A percentile compares a stretch with the other conserved stretches of the same genome.
Conservation (phyloP, 192 early-diverging fungal genomes). For the Gryganskiella cystojenkinii region DNA sequence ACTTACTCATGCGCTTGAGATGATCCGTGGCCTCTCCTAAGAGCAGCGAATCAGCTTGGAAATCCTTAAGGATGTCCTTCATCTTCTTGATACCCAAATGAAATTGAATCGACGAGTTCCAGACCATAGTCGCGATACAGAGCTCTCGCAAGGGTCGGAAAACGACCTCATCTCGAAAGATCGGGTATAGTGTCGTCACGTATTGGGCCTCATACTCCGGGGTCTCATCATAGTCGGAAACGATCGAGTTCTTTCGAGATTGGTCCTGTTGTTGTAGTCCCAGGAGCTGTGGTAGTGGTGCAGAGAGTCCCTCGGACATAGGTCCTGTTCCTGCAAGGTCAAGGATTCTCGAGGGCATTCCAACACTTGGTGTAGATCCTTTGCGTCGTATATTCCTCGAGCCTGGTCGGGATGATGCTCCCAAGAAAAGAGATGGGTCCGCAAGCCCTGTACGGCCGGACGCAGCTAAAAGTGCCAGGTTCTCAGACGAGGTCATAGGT, state of each 20-base stretch:
- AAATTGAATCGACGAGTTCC: slow-evolving; percentile 52
- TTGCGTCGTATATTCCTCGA: slow-evolving; percentile 42
- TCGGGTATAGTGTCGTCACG: slow-evolving; percentile 46
- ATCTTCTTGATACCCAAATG: slow-evolving; percentile 46
- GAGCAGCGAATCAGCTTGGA: slow-evolving; percentile 28
- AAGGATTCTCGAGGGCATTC: slow-evolving; percentile 19
- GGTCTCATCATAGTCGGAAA: slow-evolving; percentile 43
- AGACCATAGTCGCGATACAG: slow-evolving; percentile 47
- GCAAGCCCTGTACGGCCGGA: slow-evolving; percentile 21
- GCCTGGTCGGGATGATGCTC: slow-evolving; percentile 25
- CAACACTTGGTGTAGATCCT: slow-evolving; percentile 24
- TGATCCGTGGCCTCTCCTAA: slow-evolving; percentile 30
- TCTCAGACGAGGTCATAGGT: slow-evolving; percentile 46
- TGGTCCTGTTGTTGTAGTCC: slow-evolving; percentile 38
- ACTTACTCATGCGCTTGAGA: slow-evolving; percentile 40
- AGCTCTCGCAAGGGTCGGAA: slow-evolving; percentile 47
- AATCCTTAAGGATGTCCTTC: slow-evolving; percentile 46
- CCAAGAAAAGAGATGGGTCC: slow-evolving; percentile 38
- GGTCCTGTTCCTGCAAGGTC: slow-evolving; percentile 10
- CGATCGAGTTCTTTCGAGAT: slow-evolving; percentile 46
- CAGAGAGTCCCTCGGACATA: slow-evolving; percentile 12
- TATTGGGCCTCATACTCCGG: slow-evolving; percentile 49
- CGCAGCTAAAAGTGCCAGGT: slow-evolving; percentile 36
- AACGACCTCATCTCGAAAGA: slow-evolving; percentile 44
- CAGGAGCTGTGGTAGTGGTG: slow-evolving; percentile 20